Conservation (phyloP, 352 stramenopile species). For the Globisporangium spiculum region DNA sequence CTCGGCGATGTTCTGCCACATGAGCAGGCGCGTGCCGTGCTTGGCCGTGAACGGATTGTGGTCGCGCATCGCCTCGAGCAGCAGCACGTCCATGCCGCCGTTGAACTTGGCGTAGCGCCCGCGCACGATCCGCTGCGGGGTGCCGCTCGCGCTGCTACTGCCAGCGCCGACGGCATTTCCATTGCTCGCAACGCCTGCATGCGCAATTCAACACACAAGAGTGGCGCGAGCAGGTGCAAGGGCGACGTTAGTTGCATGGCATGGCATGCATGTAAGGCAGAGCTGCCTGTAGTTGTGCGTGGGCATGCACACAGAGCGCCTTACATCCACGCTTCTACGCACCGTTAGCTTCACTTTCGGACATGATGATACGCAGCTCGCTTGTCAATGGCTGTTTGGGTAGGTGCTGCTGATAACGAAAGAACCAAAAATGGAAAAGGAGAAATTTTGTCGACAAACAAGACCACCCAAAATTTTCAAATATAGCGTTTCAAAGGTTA, state of each 20-base stretch:
- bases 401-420: conserved; percentile 3
- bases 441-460: conserved; percentile 1
- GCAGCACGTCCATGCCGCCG: conserved; percentile 68
- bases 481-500: not conserved
- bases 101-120: conserved; percentile 83
- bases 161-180: not conserved
- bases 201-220: not conserved
- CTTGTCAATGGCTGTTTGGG: not conserved
- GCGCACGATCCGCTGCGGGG: conserved; percentile 34
- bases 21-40: conserved; percentile 78
- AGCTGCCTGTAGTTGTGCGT: not conserved
- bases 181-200: not conserved
- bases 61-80: conserved; percentile 65
- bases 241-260: not conserved
- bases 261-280: not conserved
- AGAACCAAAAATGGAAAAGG: not conserved
- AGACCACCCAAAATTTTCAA: conserved; percentile 6
- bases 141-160: not conserved
- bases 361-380: not conserved
- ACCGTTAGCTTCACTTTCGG: conserved; percentile 2
- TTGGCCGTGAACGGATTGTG: conserved; percentile 82
- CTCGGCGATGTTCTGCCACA: conserved; percentile 75
- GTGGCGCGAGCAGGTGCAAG: not conserved
- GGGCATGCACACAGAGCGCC: not conserved
- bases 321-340: not conserved